phyloP scores from a whole-genome alignment of 2,329 filamentous ascomycete genomes.

The Trichophyton equinum region DNA sequence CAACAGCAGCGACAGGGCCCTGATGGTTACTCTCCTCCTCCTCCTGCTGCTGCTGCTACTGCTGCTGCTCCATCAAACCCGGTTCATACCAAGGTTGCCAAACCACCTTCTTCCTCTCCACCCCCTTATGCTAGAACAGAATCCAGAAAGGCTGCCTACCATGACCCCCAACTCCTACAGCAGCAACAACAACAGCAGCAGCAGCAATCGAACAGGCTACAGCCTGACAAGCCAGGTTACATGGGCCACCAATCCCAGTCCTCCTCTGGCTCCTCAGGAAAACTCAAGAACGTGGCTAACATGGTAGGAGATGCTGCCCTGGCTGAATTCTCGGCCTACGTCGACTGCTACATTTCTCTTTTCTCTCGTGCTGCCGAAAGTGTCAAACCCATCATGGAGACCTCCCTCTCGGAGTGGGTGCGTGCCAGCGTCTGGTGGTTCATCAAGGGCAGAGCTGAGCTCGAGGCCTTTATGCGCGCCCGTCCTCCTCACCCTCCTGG shows the following conservation, averaged over 20 bases:
- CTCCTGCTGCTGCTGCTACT: not conserved
- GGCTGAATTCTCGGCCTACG: conserved; percentile 55
- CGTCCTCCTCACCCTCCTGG: conserved; percentile 33
- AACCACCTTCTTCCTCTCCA: not conserved
- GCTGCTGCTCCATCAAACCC: not conserved
- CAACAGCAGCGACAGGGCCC: not conserved
- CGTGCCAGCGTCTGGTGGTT: conserved; percentile 83
- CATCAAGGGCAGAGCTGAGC: conserved; percentile 59
- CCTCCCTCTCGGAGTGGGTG: conserved; percentile 54
- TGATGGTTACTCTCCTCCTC: not conserved
- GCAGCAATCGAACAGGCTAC: not conserved
- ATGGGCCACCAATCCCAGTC: not conserved
- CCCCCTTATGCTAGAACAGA: not conserved
- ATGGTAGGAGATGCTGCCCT: conserved; percentile 54
- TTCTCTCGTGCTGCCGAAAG: conserved; percentile 69
- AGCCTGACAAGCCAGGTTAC: not conserved
- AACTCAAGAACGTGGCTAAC: conserved; percentile 26
- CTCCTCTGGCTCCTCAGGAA: conserved; percentile 17
- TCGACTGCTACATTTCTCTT: conserved; percentile 60
- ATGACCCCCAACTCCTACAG: not conserved
- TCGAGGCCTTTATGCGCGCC: conserved; percentile 60
- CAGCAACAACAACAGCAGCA: not conserved
- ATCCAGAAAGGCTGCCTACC: not conserved
- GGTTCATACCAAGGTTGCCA: not conserved
- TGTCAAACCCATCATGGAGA: conserved; percentile 51